phyloP scores from a whole-genome alignment of 1,284 basidiomycete genomes.

The Naganishia albida region DNA sequence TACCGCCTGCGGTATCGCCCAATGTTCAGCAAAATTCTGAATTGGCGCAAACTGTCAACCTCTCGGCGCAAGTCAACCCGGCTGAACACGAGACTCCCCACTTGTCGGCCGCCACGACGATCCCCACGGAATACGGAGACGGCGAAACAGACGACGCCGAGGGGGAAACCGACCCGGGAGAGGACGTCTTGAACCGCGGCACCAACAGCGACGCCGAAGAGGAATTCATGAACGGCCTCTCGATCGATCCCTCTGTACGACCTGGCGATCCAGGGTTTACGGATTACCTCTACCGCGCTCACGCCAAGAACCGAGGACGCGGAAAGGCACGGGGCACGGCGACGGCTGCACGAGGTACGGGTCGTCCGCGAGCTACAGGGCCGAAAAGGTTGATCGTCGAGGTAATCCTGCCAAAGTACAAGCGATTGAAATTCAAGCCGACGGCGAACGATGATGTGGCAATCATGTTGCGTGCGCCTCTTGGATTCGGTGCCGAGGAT shows the following conservation, averaged over 20 bases:
- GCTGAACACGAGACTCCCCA: neutral
- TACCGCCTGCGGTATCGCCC: neutral
- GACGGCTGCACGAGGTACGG: neutral
- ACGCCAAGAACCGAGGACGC: neutral
- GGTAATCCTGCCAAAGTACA: conserved; percentile 13
- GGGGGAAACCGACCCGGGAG: conserved; percentile 9
- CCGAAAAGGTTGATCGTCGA: conserved; percentile 4
- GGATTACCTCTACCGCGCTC: neutral
- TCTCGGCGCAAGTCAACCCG: neutral
- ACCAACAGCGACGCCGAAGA: conserved; percentile 1
- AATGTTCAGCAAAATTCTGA: no score
- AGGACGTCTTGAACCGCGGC: neutral
- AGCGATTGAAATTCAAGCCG: conserved; percentile 7
- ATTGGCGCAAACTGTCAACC: neutral
- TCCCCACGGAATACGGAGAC: neutral
- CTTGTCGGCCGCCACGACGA: neutral
- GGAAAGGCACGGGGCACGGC: neutral
- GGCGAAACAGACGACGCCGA: conserved; percentile 24
- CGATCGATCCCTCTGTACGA: neutral
- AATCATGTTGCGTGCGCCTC: neutral
- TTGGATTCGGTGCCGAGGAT: neutral
- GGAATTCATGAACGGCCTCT: conserved; percentile 12
- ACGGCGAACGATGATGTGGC: conserved; percentile 5
- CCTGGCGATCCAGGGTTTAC: conserved; percentile 2
- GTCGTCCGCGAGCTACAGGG: neutral